These are phyloP conservation scores for Globisporangium lucens DNA, from an alignment of 352 stramenopile genomes.

Conservation along the genomic window DNA sequence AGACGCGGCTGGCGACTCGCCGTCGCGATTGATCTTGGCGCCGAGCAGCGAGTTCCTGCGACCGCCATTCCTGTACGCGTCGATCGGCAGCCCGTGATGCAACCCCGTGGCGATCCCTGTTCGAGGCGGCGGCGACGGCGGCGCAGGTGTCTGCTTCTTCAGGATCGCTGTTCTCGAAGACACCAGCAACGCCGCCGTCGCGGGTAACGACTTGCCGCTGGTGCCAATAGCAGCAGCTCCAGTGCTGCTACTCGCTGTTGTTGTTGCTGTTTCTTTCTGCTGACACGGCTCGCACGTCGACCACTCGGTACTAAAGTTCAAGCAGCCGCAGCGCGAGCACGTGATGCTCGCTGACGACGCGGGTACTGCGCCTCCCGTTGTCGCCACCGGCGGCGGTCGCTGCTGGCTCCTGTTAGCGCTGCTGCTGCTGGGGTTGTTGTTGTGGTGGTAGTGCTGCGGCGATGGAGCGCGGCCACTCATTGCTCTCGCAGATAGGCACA, in stretches of 20 bases:
- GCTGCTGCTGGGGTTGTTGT: background rate
- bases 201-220: background rate
- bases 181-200: background rate
- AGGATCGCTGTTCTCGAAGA: background rate
- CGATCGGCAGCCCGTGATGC: conserved; percentile 1
- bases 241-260: background rate
- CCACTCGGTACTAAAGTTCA: conserved; percentile 20
- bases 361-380: too few relatives aligned
- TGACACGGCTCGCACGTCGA: conserved; percentile 16
- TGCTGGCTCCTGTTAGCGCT: background rate
- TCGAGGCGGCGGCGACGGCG: background rate
- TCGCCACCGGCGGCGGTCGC: background rate
- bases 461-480: conserved; percentile 4
- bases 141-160: background rate
- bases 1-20: background rate
- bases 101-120: background rate
- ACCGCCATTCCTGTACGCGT: conserved; percentile 8
- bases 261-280: background rate
- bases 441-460: background rate
- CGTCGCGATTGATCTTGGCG: conserved; percentile 2
- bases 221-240: background rate
- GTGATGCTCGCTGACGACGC: conserved; percentile 11
- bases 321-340: conserved; percentile 16
- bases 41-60: background rate
- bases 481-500: background rate